These are phyloP conservation scores for Pseudonitzschia multiseries DNA, from an alignment of 108 stramenopile genomes.

Conservation along the genomic window DNA sequence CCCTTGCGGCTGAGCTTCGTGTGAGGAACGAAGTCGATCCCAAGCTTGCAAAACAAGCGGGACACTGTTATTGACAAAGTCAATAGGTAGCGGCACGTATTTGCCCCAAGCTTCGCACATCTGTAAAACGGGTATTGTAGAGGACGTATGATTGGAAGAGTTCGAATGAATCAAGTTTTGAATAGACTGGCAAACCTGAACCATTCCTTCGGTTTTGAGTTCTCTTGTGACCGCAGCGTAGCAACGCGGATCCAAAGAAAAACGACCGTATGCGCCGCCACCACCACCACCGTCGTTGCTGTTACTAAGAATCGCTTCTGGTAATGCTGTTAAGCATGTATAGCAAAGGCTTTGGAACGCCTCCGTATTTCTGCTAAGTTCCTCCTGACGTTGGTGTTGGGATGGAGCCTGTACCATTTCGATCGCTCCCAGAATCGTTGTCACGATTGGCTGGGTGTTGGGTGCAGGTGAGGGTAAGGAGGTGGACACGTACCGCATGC, in stretches of 20 bases:
- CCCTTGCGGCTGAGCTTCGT: slow-evolving; percentile 10
- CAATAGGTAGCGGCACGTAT: slow-evolving; percentile 58
- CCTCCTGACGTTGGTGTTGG: slow-evolving; percentile 11
- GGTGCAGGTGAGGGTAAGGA: slow-evolving; percentile 32
- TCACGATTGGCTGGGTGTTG: slow-evolving; percentile 52
- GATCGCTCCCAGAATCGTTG: slow-evolving; percentile 47
- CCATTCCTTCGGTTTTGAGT: slow-evolving; percentile 57
- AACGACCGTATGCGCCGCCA: slow-evolving; percentile 55
- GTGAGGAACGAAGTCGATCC: slow-evolving; percentile 7
- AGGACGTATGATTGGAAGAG: neutral
- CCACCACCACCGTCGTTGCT: slow-evolving; percentile 43
- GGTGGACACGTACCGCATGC: slow-evolving; percentile 59
- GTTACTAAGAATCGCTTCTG: slow-evolving; percentile 70
- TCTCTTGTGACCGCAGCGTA: slow-evolving; percentile 63
- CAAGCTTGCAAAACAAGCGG: slow-evolving; percentile 21
- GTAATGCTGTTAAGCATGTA: slow-evolving; percentile 51
- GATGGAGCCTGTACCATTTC: slow-evolving; percentile 4
- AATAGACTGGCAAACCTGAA: slow-evolving; percentile 46
- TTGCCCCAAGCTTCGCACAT: slow-evolving; percentile 72
- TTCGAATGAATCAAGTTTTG: slow-evolving; percentile 1
- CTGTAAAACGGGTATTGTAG: slow-evolving; percentile 23
- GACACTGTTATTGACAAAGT: slow-evolving; percentile 47
- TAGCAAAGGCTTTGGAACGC: slow-evolving; percentile 33
- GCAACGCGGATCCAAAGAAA: slow-evolving; percentile 76
- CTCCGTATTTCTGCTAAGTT: slow-evolving; percentile 2